Evolutionary conservation across 495 filamentous ascomycete genomes (phyloP).

Genomic region (Penicillium bialowiezense): DNA sequence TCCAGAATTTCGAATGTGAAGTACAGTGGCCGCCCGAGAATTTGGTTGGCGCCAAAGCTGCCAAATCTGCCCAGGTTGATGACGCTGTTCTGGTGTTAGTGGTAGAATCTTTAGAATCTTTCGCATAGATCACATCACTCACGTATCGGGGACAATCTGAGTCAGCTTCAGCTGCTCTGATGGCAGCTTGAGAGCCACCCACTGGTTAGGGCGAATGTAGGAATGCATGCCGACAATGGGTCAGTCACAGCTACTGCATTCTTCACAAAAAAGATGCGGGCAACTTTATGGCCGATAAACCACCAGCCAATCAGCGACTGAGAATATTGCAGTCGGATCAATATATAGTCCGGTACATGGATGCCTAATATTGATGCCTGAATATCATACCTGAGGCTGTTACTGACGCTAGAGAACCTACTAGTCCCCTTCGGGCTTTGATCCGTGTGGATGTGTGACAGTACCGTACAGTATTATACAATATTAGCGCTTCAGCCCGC

Average conservation of each 20-base stretch:
- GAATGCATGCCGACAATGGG: conserved; percentile 34
- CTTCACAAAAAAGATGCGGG: conserved; percentile 14
- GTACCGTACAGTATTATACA: neutral
- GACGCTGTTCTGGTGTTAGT: conserved; percentile 51
- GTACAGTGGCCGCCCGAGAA: conserved; percentile 85
- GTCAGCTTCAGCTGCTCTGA: conserved; percentile 62
- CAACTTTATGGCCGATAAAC: conserved; percentile 7
- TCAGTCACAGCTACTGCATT: neutral
- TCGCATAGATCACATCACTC: conserved; percentile 36
- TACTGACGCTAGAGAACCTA: too few relatives aligned
- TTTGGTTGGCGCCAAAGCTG: conserved; percentile 76
- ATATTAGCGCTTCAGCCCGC: neutral
- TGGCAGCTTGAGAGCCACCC: conserved; percentile 64
- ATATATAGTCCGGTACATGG: neutral
- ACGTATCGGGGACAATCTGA: conserved; percentile 74
- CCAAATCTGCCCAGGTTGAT: conserved; percentile 90
- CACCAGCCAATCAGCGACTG: conserved; percentile 15
- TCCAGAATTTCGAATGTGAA: conserved; percentile 87
- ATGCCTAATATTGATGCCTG: conserved; percentile 2
- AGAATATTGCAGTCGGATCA: conserved; percentile 1
- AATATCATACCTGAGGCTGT: neutral
- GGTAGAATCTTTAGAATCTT: neutral
- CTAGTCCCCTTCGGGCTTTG: neutral
- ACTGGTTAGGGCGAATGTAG: conserved; percentile 60
- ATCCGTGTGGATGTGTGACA: neutral